Evolutionary conservation across 1,284 basidiomycete genomes (phyloP), one percentile per base, ranked within the genome.

Genomic region (Somion occarium): DNA sequence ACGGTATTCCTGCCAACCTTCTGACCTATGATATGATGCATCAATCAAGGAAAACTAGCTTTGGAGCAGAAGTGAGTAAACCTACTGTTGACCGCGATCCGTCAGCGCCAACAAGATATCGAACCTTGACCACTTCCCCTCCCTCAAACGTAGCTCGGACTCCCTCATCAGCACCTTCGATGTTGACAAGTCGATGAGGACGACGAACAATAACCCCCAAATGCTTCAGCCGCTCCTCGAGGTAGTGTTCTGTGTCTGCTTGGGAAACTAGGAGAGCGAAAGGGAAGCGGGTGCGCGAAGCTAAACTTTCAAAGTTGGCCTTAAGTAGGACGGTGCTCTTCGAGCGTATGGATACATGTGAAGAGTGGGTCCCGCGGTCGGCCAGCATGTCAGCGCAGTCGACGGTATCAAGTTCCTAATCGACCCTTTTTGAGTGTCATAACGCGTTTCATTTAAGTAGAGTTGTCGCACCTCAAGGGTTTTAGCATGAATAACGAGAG

Each of bases 91-190:
- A 83, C 48, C 63, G 69, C 15, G 74, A 66, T n/a, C 82, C 81
- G 60, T 83, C 80, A 11, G 81, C 79, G 38, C 76, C 80, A 25
- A 83, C 59, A 1, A 82, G 72, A 56, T 78, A 79, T 23, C 67
- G 69, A 9, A 79, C 66, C 1, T 64, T 69, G 25, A 82, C 61
- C 11, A 68, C 61, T 47, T 71, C 68, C 0, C 79, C 79, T 30
- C 73, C 70, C 25, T 81, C 78, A 53, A 84, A 82, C 1, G 75
- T 64, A 5, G 58, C 19, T 19, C 49, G 46, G 26, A n/a, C 44
- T 50, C 44, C 57, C 13, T 53, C 51, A 4, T 50, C 26, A 51
- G 53, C 61, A 12, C 53, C 49, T 41, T 57, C 58, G 44, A 71
- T 50, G 38, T 53, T 53, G 11, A 62, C 56, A 9, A 67, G 73